Percentiles rank a stretch among this genome's conserved stretches.
Evolutionary conservation across 1,284 basidiomycete species (phyloP).

Genomic region (Ceratobasidium papillatum): DNA sequence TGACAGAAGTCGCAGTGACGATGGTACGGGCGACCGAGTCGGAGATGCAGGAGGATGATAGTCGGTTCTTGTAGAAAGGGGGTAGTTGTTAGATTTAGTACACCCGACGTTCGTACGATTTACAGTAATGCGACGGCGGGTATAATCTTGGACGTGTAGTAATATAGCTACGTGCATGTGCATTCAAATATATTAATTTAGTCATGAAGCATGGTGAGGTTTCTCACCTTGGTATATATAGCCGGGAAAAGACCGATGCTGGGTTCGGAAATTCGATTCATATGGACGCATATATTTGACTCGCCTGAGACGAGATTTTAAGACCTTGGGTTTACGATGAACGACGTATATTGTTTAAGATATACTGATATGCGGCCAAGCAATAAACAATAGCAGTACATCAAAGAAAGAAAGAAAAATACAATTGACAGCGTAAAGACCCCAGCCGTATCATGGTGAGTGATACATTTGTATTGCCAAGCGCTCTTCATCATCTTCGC

Average conservation of each 20-base stretch:
- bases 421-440: background rate
- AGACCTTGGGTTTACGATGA: too few relatives aligned
- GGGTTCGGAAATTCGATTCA: too few relatives aligned
- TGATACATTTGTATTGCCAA: conserved; percentile 25
- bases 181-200: too few relatives aligned
- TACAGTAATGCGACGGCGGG: background rate
- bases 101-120: background rate
- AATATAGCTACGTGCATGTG: background rate
- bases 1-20: conserved; percentile 5
- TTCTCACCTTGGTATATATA: background rate
- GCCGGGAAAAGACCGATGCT: too few relatives aligned
- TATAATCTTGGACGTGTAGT: conserved; percentile 4
- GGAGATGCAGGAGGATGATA: background rate
- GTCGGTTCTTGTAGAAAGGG: background rate
- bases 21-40: background rate
- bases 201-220: background rate
- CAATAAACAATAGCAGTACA: too few relatives aligned
- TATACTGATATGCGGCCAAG: too few relatives aligned
- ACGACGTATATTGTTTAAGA: too few relatives aligned
- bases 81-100: background rate
- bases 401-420: background rate
- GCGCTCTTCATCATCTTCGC: conserved; percentile 9
- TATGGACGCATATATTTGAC: too few relatives aligned
- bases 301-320: too few relatives aligned
- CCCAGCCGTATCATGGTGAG: background rate